Evolutionary conservation across 2,329 filamentous ascomycete species (phyloP), one percentile per base, ranked within the genome.

Genomic region (Sporothrix luriei): DNA sequence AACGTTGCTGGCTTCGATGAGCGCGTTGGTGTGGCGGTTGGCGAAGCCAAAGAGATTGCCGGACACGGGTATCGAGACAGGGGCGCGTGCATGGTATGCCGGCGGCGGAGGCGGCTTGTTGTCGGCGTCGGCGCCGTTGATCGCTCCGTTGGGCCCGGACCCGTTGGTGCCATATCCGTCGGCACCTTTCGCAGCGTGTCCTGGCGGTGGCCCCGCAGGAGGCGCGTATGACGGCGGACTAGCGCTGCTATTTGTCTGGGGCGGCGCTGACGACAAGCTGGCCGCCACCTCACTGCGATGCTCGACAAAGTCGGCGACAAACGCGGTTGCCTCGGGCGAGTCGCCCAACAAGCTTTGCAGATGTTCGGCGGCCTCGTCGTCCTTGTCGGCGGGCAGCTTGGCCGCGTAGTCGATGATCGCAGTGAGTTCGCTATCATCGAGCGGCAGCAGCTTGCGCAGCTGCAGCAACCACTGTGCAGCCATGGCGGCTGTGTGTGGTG

Each of bases 251-350:
- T 64, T 33, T n/a, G 61, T 64, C 16, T 33, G 59, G 19, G 51
- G 48, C 48, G 16, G 48, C 4, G 13, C 38, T 43, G 24, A 19
- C 19, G 48, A 10, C 48, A 10, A 19, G 19, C 16, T 7, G 19
- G 55, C 4, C 38, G 55, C 4, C 57, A 62, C 57, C 11, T 24
- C 40, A 14, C 33, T 7, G 49, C 64, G 55, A 3, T 51, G 59
- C 57, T 67, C 33, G 7, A 69, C 61, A 66, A 70, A 73, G 5
- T 55, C 66, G 48, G n/a, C 49, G n/a, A 69, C 55, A 43, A 73
- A 71, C n/a, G n/a, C 64, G 4, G 24, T n/a, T 2, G 62, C 48
- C 19, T 68, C 62, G 1, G 51, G n/a, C 19, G 70, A 68, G 16
- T 54, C 68, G 43, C 65, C 72, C 40, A 73, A 40, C 3, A 73